Percentiles rank a stretch among this genome's conserved stretches.
phyloP scores from a whole-genome alignment of 2,329 filamentous ascomycete genomes.

The Sclerotinia sclerotiorum region DNA sequence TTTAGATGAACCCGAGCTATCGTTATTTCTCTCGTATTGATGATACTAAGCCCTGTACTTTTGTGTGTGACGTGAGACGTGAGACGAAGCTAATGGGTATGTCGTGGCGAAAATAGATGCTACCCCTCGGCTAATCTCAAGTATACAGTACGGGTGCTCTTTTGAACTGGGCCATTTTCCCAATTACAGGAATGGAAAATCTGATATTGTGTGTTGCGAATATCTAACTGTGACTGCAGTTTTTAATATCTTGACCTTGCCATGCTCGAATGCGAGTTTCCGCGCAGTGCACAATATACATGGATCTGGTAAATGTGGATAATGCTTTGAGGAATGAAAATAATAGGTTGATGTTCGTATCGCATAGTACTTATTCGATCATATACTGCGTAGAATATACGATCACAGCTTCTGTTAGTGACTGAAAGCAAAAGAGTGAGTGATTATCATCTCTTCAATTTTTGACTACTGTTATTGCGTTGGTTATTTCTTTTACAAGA shows the following conservation, averaged over 20 bases:
- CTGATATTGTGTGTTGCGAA: rapidly evolving
- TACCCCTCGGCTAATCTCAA: neutral
- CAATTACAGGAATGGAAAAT: neutral
- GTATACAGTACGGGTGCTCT: no score
- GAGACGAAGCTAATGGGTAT: neutral
- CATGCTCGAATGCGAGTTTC: no score
- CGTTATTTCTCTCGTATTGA: neutral
- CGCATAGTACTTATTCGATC: neutral
- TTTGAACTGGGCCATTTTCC: neutral
- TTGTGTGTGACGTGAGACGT: neutral
- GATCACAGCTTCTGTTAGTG: neutral
- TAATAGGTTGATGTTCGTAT: neutral
- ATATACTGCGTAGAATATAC: rapidly evolving
- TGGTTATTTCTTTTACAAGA: no score
- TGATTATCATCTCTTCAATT: no score
- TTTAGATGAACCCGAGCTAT: rapidly evolving
- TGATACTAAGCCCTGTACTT: neutral
- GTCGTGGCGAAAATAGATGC: neutral
- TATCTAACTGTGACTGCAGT: no score
- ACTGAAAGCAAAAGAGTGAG: no score
- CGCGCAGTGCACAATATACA: neutral
- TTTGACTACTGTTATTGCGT: no score
- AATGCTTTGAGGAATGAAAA: neutral
- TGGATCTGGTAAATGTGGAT: rapidly evolving
- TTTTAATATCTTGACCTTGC: no score